A percentile compares a stretch with the other conserved stretches of the same genome.
Evolutionary conservation across 805 yeast species (phyloP).

Genomic region (Candida multigemmis): DNA sequence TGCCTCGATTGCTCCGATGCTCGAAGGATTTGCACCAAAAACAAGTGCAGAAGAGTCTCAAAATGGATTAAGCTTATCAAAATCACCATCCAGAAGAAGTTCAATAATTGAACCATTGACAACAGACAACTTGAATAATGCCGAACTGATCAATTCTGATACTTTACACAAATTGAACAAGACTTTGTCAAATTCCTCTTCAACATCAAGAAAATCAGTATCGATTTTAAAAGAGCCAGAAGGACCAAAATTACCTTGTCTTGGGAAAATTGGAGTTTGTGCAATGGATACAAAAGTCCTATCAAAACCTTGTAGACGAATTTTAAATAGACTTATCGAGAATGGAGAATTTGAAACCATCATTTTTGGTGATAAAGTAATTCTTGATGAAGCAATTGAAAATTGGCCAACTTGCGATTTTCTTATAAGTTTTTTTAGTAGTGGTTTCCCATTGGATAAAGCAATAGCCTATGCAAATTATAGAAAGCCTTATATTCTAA

Average conservation of each 20-base stretch:
- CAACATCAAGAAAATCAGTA: conserved; percentile 19
- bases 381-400: conserved; percentile 86
- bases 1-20: conserved; percentile 73
- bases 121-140: conserved; percentile 1
- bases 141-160: conserved; percentile 2
- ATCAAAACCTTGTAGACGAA: conserved; percentile 91
- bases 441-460: conserved; percentile 92
- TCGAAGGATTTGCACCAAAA: conserved; percentile 67
- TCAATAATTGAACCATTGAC: neutral
- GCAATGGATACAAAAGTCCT: conserved; percentile 98
- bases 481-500: conserved; percentile 82
- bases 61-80: conserved; percentile 6
- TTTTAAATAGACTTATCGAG: conserved; percentile 77
- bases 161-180: conserved; percentile 18
- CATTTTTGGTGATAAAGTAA: conserved; percentile 95
- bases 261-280: conserved; percentile 96
- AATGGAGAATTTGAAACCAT: conserved; percentile 95
- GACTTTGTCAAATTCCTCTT: conserved; percentile 26
- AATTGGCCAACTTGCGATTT: conserved; percentile 99
- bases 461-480: conserved; percentile 86
- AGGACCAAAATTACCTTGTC: conserved; percentile 50
- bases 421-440: conserved; percentile 85
- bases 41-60: conserved; percentile 30
- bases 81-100: neutral
- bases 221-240: conserved; percentile 27